A percentile compares a stretch with the other conserved stretches of the same genome.
Conservation (phyloP, 192 early-diverging fungal species). For the Coemansia umbellata region DNA sequence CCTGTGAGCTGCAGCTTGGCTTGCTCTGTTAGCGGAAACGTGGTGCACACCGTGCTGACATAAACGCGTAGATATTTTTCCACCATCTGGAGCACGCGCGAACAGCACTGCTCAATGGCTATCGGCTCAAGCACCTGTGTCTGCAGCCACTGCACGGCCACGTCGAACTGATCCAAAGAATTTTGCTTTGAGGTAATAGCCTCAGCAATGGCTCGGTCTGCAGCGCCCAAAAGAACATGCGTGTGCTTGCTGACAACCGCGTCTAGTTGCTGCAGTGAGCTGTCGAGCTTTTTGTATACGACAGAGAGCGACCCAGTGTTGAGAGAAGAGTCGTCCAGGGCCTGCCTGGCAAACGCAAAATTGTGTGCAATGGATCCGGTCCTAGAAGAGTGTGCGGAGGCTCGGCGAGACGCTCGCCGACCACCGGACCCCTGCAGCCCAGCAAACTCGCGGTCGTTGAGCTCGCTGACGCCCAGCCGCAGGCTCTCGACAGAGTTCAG, state of each 20-base stretch:
- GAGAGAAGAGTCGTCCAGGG: no score
- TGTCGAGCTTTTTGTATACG: background rate
- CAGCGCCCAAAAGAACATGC: constrained; percentile 1
- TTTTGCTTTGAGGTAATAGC: background rate
- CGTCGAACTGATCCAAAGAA: constrained; percentile 5
- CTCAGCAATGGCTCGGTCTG: constrained; percentile 3
- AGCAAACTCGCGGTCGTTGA: constrained; percentile 5
- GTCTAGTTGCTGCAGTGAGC: background rate
- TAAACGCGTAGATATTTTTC: constrained; percentile 10
- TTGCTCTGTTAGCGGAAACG: constrained; percentile 26
- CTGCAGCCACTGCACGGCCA: constrained; percentile 29
- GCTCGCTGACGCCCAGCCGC: constrained; percentile 2
- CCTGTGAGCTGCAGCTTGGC: constrained; percentile 22
- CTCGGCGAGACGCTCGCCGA: background rate
- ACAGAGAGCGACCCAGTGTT: no score
- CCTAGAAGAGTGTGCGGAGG: background rate
- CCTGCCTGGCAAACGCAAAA: no score
- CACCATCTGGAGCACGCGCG: constrained; percentile 4
- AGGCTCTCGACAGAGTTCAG: constrained; percentile 16
- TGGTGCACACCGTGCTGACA: constrained; percentile 2
- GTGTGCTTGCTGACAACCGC: constrained; percentile 6
- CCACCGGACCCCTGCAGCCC: background rate
- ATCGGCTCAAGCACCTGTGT: constrained; percentile 17
- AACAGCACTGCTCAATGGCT: background rate
- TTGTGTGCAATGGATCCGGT: background rate